phyloP scores from a whole-genome alignment of 768 basidiomycete genomes.

The Tulasnella sp. region DNA sequence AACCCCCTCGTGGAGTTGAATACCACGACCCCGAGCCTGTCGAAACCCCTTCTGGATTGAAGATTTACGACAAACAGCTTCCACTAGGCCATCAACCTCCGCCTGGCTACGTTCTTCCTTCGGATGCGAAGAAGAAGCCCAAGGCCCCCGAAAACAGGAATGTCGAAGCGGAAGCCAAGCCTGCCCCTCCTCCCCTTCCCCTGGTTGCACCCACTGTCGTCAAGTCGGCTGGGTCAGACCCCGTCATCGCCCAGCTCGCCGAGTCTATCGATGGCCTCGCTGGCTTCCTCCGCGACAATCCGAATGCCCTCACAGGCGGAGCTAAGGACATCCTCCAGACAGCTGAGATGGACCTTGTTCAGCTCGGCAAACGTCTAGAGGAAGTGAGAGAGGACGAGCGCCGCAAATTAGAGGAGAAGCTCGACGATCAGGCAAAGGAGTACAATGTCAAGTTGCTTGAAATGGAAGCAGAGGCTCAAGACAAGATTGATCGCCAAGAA shows the following conservation, averaged over 20 bases:
- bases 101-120: constrained; percentile 72
- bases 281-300: constrained; percentile 71
- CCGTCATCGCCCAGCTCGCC: constrained; percentile 89
- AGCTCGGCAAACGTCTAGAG: constrained; percentile 72
- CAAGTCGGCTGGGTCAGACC: constrained; percentile 70
- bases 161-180: constrained; percentile 35
- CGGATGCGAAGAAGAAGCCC: constrained; percentile 45
- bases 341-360: constrained; percentile 76
- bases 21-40: constrained; percentile 36
- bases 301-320: constrained; percentile 55
- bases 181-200: constrained; percentile 50
- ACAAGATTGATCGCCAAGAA: constrained; percentile 80
- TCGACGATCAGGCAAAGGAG: constrained; percentile 79
- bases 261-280: constrained; percentile 90
- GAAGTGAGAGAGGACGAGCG: constrained; percentile 77
- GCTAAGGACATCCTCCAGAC: constrained; percentile 71
- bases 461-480: constrained; percentile 79
- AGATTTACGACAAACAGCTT: constrained; percentile 63
- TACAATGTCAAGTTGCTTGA: constrained; percentile 78
- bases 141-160: constrained; percentile 28
- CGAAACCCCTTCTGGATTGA: constrained; percentile 33
- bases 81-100: constrained; percentile 96
- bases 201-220: constrained; percentile 77
- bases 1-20: constrained; percentile 13
- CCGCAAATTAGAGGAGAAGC: constrained; percentile 53